Evolutionary conservation across 352 stramenopile species (phyloP).

Genomic region (Aphanomyces euteiches): DNA sequence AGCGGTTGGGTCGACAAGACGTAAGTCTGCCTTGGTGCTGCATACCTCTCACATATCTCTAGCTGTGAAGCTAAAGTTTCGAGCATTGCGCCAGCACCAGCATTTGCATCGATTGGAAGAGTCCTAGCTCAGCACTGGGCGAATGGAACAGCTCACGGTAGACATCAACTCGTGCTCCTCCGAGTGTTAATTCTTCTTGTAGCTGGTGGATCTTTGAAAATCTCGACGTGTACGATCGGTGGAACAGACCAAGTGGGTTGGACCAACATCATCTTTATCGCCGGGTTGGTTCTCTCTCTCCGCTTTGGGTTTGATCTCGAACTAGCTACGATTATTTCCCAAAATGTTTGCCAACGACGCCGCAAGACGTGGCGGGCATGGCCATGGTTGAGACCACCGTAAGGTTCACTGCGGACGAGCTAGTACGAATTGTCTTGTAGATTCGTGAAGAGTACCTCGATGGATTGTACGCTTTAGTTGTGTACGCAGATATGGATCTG

Average conservation of each 20-base stretch:
- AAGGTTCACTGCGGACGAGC: neutral
- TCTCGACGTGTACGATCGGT: constrained; percentile 23
- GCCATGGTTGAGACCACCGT: constrained; percentile 28
- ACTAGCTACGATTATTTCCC: constrained; percentile 19
- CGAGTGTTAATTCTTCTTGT: neutral
- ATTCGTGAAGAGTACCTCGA: constrained; percentile 11
- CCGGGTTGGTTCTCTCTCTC: neutral
- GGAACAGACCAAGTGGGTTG: constrained; percentile 10
- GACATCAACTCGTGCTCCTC: no score
- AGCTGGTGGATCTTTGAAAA: neutral
- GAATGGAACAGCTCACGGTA: neutral
- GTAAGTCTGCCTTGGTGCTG: neutral
- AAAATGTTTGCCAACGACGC: constrained; percentile 2
- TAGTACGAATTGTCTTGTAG: neutral
- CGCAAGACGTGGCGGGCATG: constrained; percentile 22
- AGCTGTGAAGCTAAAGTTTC: neutral
- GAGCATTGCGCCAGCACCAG: neutral
- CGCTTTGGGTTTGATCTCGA: neutral
- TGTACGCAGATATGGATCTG: constrained; percentile 28
- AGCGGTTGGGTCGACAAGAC: constrained; percentile 1
- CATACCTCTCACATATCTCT: neutral
- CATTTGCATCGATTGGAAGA: constrained; percentile 8
- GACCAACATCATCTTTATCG: constrained; percentile 20
- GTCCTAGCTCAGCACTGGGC: constrained; percentile 12
- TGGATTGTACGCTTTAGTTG: constrained; percentile 21